Conservation (phyloP, 768 basidiomycete species). For the Rossbeevera mucosa region DNA sequence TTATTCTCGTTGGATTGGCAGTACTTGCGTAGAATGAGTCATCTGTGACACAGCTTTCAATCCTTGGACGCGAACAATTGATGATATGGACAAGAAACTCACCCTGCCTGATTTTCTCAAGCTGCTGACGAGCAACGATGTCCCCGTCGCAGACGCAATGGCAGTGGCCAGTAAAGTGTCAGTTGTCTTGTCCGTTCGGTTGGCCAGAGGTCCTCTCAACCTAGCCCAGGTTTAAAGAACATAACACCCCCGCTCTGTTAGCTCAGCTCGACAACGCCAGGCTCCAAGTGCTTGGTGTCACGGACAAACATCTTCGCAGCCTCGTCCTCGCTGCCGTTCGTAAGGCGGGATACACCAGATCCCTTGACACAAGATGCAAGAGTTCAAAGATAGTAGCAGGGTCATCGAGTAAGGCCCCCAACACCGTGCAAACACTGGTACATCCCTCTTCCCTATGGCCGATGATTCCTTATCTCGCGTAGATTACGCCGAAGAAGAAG, state of each 20-base stretch:
- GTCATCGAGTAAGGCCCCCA: constrained; percentile 11
- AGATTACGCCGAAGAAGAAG: constrained; percentile 54
- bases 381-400: constrained; percentile 1
- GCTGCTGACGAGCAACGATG: constrained; percentile 51
- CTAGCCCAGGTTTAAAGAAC: constrained; percentile 60
- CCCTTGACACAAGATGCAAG: constrained; percentile 13
- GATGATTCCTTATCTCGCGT: not conserved
- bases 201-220: constrained; percentile 4
- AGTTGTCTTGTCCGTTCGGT: constrained; percentile 14
- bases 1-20: constrained; percentile 9
- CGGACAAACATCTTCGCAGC: constrained; percentile 61
- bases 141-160: constrained; percentile 66
- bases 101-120: constrained; percentile 65
- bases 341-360: constrained; percentile 53
- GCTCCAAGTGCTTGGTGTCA: constrained; percentile 54
- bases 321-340: constrained; percentile 54
- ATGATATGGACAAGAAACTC: constrained; percentile 42
- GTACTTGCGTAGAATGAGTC: not conserved
- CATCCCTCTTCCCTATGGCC: constrained; percentile 2
- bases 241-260: constrained; percentile 58
- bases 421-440: constrained; percentile 32
- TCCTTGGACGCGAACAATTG: not conserved
- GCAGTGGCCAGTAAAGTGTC: constrained; percentile 65
- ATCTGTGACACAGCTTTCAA: not conserved
- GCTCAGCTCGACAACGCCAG: constrained; percentile 54